Conservation (phyloP, 441 rosid species). For the Gossypium trilobum region DNA sequence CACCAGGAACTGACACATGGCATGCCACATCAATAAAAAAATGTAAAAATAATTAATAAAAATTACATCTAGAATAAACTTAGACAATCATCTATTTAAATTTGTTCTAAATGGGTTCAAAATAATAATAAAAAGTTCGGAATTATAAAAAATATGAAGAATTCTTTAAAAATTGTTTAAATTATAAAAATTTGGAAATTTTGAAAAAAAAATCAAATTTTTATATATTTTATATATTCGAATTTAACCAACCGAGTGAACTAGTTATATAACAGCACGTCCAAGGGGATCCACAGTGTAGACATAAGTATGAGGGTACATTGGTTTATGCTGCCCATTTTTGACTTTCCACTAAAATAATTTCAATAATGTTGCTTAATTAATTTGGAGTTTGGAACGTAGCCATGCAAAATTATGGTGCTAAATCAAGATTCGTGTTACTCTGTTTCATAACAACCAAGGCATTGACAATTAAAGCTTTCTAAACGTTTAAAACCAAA, state of each 20-base stretch:
- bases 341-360: neutral
- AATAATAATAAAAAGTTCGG: too few species aligned
- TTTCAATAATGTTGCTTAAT: neutral
- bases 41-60: too few species aligned
- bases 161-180: too few species aligned
- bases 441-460: neutral
- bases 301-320: neutral
- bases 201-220: too few species aligned
- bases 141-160: too few species aligned
- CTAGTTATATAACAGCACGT: slow-evolving; percentile 14
- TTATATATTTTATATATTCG: too few species aligned
- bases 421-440: neutral
- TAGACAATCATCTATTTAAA: too few species aligned
- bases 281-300: neutral
- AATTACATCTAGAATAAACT: too few species aligned
- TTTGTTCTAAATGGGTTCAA: too few species aligned
- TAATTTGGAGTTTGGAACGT: neutral
- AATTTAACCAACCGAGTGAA: neutral
- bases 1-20: too few species aligned
- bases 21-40: too few species aligned
- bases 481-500: neutral
- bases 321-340: neutral
- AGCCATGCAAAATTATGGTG: neutral
- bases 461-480: neutral
- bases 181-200: too few species aligned